These are phyloP conservation scores for Gillenia trifoliata DNA, from an alignment of 306 rosid species.

Conservation along the genomic window DNA sequence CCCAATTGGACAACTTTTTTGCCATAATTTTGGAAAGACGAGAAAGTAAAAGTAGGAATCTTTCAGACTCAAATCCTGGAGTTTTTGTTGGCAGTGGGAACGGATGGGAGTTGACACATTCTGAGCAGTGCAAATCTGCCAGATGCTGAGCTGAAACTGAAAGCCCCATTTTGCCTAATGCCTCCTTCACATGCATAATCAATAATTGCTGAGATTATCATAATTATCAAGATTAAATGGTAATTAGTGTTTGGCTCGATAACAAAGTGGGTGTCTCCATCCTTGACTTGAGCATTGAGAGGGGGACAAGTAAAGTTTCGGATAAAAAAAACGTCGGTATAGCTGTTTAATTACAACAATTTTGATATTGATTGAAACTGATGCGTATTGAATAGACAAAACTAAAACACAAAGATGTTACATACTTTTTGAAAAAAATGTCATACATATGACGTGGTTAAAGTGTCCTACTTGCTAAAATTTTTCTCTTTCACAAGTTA, in stretches of 20 bases:
- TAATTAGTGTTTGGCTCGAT: neutral
- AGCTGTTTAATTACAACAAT: too few species aligned
- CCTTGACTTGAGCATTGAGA: neutral
- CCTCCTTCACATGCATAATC: neutral
- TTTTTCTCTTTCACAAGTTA: neutral
- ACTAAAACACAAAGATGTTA: too few species aligned
- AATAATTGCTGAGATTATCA: neutral
- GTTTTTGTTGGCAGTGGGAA: neutral
- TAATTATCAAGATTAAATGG: neutral
- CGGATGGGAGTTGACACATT: neutral
- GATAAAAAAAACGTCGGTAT: too few species aligned
- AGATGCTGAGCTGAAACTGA: neutral
- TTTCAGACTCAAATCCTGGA: neutral
- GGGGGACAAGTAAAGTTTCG: neutral
- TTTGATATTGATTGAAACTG: too few species aligned
- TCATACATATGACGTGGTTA: too few species aligned
- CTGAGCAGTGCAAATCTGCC: neutral
- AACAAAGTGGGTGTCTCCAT: neutral
- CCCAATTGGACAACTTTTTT: neutral
- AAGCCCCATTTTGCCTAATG: neutral
- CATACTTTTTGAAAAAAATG: too few species aligned
- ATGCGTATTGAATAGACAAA: too few species aligned
- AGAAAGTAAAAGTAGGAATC: neutral
- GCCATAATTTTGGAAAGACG: neutral
- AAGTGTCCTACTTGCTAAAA: too few species aligned